A percentile compares a stretch with the other conserved stretches of the same genome.
Conservation (phyloP, 495 filamentous ascomycete species). For the Hapsidospora chrysogenum region DNA sequence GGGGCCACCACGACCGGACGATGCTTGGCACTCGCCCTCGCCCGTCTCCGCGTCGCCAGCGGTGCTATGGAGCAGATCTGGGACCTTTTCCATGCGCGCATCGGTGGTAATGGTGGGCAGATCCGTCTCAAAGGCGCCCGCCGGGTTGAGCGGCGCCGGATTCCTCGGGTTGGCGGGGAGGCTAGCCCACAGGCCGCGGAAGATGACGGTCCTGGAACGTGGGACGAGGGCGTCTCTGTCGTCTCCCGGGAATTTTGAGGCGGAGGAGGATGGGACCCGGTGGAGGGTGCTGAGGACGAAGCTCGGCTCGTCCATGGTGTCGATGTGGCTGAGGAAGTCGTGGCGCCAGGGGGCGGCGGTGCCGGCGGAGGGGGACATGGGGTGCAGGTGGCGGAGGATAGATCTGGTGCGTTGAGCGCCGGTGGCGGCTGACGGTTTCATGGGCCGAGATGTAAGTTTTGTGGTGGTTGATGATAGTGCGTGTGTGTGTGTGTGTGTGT, state of each 20-base stretch:
- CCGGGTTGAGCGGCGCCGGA: slow-evolving; percentile 42
- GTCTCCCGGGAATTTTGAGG: slow-evolving; percentile 4
- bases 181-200: slow-evolving; percentile 65
- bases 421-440: no score
- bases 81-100: slow-evolving; percentile 64
- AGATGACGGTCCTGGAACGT: slow-evolving; percentile 39
- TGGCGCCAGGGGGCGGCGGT: slow-evolving; percentile 43
- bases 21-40: slow-evolving; percentile 21
- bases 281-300: slow-evolving; percentile 58
- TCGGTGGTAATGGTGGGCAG: slow-evolving; percentile 75
- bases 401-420: background rate
- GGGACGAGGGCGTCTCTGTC: slow-evolving; percentile 22
- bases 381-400: background rate
- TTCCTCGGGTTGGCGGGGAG: slow-evolving; percentile 55
- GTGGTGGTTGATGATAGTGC: no score
- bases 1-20: slow-evolving; percentile 45
- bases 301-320: slow-evolving; percentile 40
- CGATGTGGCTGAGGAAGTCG: slow-evolving; percentile 46
- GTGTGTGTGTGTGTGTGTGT: no score
- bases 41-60: slow-evolving; percentile 12
- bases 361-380: slow-evolving; percentile 2
- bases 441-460: no score
- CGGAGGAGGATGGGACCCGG: no score
- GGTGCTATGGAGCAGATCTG: slow-evolving; percentile 39
- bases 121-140: slow-evolving; percentile 49